Evolutionary conservation across 495 filamentous ascomycete genomes (phyloP), one percentile per base, ranked within the genome.

Genomic region (Cenococcum geophilum): DNA sequence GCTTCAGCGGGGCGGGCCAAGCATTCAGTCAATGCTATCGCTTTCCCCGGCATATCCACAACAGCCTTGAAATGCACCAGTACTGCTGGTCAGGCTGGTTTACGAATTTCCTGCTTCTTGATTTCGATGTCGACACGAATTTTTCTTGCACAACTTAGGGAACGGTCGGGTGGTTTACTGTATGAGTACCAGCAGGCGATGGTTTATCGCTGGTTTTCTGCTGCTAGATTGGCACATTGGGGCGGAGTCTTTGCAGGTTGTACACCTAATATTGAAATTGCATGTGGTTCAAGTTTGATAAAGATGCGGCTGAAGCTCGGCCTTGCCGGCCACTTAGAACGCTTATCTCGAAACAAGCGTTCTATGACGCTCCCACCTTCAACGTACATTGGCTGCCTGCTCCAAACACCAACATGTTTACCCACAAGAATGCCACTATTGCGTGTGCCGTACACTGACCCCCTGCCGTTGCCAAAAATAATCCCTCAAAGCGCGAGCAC

Each of bases 391-490:
- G 40, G 40, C 40, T 45, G 14, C 18, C 54, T n/a, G 5, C 27
- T 32, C 36, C 54, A 56, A 36, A n/a, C 54, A 56, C 54, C 54
- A 56, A 34, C 54, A 56, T 32, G 34, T 18, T 11, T 21, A 37
- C 54, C 8, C 16, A 43, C 37, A 18, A 22, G 49, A 52, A 52
- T 40, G 69, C 77, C 86, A 62, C 80, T 87, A 34, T 86, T 96
- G 77, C 82, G 92, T 69, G 95, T 97, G 68, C 93, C 93, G 63
- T 98, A 91, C 70, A 96, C 89, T 60, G 83, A 86, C 50, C 84
- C 87, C 25, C 77, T 97, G 50, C 88, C 92, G n/a, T 78, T 86
- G 12, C 86, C 92, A 4, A 79, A 77, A 43, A 88, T 91, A 71
- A 77, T 88, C 51, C 93, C 93, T 0, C 66, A 75, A 34, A 83